These are phyloP conservation scores for Gracilaria vermiculophylla DNA, from an alignment of 23 red algal species.

Conservation along the genomic window DNA sequence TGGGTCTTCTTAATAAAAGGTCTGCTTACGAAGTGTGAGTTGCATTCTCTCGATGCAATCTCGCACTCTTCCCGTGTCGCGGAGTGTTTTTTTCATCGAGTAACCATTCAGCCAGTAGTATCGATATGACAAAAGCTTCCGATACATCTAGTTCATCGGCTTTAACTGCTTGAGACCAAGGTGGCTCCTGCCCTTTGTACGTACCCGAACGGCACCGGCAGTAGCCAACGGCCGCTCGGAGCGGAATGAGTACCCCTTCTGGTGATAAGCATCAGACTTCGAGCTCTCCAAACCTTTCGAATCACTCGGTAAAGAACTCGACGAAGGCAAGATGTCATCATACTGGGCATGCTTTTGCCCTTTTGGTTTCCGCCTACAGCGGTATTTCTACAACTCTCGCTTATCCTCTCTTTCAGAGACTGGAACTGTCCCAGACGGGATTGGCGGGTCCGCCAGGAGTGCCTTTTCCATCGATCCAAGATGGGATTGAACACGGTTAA, in stretches of 20 bases:
- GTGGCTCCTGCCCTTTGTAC: no score
- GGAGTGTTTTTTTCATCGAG: neutral
- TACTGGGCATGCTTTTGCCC: no score
- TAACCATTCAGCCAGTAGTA: no score
- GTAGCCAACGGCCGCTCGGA: neutral
- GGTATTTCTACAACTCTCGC: neutral
- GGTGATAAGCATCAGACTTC: no score
- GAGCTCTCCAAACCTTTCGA: neutral
- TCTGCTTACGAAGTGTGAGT: neutral
- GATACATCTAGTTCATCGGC: no score
- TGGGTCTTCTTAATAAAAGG: neutral
- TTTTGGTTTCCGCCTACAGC: no score
- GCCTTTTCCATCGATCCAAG: neutral
- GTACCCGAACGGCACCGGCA: neutral
- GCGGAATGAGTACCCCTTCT: neutral
- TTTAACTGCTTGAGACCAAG: neutral
- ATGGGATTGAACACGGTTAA: neutral
- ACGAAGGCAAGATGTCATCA: no score
- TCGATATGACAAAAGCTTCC: no score
- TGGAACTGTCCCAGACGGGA: neutral
- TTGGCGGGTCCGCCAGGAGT: neutral
- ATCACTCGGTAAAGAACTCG: no score
- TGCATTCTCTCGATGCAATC: no score
- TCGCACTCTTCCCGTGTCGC: no score
- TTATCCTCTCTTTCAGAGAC: neutral